Base-by-base conservation (phyloP, 768 basidiomycete species). In the Tulasnella sp. region DNA sequence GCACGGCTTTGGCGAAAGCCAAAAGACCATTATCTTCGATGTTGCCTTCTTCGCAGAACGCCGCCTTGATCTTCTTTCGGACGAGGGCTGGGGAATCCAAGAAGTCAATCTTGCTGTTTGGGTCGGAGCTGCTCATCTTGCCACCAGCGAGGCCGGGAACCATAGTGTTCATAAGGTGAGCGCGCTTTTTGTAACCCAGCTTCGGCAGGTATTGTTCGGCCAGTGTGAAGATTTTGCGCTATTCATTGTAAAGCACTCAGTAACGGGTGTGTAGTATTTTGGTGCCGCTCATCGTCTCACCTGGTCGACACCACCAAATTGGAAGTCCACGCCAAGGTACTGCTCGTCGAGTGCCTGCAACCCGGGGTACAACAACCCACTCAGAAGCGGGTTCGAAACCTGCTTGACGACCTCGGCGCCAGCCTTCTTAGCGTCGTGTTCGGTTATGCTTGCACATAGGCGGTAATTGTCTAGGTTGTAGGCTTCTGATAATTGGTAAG, bases 371-470 rank as follows among this genome's bases (percentile, higher is more conserved):
- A 99, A 87, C 78, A 99, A 83, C 1, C 96, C 96, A 78, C 94
- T 95, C 74, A 99, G 85, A 71, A 96, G 85, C 0, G 96, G 93
- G 80, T 91, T 94, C 78, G 95, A 93, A 6, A 96, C 93, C 83
- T 98, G 97, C 83, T 99, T 99, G 79, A 99, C 97, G 75, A 99
- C 97, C 82, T 99, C 97, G 1, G 97, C 96, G 6, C 97, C 97
- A 0, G 97, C 97, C 83, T 97, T 97, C 83, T 97, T 97, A 34
- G 97, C 95, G 79, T 99, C 97, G 83, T 97, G 96, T 80, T 98
- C 94, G 1, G 94, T 90, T 25, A 97, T 95, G 77, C 89, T 91
- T n/a, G 96, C 89, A 80, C 91, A 93, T 70, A 99, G 88, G 80
- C 88, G 88, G 89, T 95, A 99, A 81, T 96, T 93, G 84, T 99